Evolutionary conservation across 2,329 filamentous ascomycete species (phyloP).

Genomic region (Colletotrichum tofieldiae): DNA sequence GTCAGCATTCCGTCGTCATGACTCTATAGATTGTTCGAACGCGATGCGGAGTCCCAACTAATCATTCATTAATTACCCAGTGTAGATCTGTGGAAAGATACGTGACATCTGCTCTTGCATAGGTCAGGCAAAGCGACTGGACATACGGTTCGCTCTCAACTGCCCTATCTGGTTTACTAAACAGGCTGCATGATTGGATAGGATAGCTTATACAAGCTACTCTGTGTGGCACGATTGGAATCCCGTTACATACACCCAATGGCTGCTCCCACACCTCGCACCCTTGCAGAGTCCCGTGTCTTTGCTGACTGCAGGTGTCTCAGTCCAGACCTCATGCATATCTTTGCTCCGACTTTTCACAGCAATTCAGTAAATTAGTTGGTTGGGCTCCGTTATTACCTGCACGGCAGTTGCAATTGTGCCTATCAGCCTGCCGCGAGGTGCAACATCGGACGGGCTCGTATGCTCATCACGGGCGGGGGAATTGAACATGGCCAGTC

Average conservation of each 20-base stretch:
- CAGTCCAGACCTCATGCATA: neutral
- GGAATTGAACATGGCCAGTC: neutral
- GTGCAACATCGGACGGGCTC: neutral
- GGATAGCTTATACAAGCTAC: neutral
- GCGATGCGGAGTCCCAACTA: neutral
- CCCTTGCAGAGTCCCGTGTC: neutral
- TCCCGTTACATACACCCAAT: neutral
- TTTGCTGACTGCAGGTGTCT: neutral
- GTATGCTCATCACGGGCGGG: neutral
- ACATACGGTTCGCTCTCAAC: neutral
- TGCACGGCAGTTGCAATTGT: neutral
- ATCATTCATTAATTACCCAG: too few relatives aligned
- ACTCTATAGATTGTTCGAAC: neutral
- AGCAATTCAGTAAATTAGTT: neutral
- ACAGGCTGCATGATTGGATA: neutral
- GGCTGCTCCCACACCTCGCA: neutral
- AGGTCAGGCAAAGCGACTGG: neutral
- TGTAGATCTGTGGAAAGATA: neutral
- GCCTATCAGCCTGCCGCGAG: neutral
- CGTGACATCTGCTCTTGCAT: too few relatives aligned
- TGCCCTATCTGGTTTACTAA: too few relatives aligned
- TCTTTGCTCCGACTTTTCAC: neutral
- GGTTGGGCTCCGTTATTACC: neutral
- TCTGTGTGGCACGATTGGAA: neutral
- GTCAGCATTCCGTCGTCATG: neutral